Percentiles rank a stretch among this genome's conserved stretches.
Conservation (phyloP, 345 rosid genomes). For the Pistacia vera region DNA sequence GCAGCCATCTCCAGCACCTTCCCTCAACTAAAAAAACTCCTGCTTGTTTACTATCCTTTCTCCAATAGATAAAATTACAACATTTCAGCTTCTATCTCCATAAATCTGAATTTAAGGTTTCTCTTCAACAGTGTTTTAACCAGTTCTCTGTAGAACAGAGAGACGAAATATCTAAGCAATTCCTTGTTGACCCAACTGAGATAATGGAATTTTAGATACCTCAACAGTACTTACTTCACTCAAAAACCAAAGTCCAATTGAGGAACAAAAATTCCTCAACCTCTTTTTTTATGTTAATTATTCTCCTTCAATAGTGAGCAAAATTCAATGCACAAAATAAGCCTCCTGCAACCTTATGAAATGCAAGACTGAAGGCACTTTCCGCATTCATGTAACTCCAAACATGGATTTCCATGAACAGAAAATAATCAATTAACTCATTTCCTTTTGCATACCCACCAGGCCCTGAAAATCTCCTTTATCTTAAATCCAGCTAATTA, state of each 20-base stretch:
- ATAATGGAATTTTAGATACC: conserved; percentile 8
- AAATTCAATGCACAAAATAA: conserved; percentile 23
- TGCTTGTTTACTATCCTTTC: conserved; percentile 4
- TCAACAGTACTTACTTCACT: conserved; percentile 4
- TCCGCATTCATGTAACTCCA: conserved; percentile 41
- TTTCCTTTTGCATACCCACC: conserved; percentile 15
- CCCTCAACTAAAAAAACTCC: background rate
- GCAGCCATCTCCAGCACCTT: conserved; percentile 69
- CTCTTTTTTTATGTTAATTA: conserved; percentile 13
- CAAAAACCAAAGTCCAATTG: conserved; percentile 9
- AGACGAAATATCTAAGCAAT: conserved; percentile 23
- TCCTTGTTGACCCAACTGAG: conserved; percentile 20
- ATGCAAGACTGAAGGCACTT: conserved; percentile 42
- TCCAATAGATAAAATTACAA: conserved; percentile 10
- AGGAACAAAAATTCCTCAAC: conserved; percentile 14
- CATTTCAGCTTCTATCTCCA: conserved; percentile 10
- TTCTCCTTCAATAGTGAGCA: conserved; percentile 31
- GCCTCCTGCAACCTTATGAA: conserved; percentile 32
- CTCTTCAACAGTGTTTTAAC: background rate
- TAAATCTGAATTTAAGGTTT: conserved; percentile 20
- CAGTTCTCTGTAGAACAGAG: background rate
- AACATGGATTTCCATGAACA: conserved; percentile 35
- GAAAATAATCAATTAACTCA: conserved; percentile 25
- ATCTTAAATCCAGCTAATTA: conserved; percentile 31
- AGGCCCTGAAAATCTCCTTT: conserved; percentile 8